A percentile compares a stretch with the other conserved stretches of the same genome.
Evolutionary conservation across 805 yeast genomes (phyloP).

Genomic region (Starmera caribaea): DNA sequence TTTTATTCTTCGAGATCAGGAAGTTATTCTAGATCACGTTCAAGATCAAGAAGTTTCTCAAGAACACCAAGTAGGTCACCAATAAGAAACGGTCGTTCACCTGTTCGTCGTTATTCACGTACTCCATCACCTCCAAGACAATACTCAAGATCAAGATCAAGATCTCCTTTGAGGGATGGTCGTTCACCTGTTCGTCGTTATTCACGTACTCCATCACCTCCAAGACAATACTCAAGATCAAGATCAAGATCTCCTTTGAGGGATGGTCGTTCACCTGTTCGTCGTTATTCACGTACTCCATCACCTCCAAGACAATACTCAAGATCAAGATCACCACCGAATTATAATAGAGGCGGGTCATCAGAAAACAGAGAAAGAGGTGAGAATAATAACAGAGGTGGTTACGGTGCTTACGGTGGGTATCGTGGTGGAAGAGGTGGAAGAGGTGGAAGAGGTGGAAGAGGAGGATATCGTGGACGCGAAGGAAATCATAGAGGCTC

Average conservation of each 20-base stretch:
- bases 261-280: constrained; percentile 8
- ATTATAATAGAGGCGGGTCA: constrained; percentile 1
- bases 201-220: constrained; percentile 15
- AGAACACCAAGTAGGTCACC: constrained; percentile 12
- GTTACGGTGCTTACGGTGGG: neutral
- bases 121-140: constrained; percentile 13
- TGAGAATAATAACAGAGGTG: neutral
- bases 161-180: constrained; percentile 6
- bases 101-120: constrained; percentile 9
- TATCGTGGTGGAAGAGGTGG: neutral
- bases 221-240: constrained; percentile 1
- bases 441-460: neutral
- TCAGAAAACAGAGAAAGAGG: neutral
- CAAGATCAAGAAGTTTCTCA: constrained; percentile 7
- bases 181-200: constrained; percentile 13
- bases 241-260: no score
- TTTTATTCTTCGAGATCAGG: constrained; percentile 7
- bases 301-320: constrained; percentile 18
- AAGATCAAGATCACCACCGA: constrained; percentile 5
- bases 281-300: constrained; percentile 7
- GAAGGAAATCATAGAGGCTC: neutral
- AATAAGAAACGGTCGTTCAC: no score
- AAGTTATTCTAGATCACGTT: constrained; percentile 11
- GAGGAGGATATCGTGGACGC: neutral
- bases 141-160: constrained; percentile 16